Conservation (phyloP, 83 land plant species). For the Picea abies region DNA sequence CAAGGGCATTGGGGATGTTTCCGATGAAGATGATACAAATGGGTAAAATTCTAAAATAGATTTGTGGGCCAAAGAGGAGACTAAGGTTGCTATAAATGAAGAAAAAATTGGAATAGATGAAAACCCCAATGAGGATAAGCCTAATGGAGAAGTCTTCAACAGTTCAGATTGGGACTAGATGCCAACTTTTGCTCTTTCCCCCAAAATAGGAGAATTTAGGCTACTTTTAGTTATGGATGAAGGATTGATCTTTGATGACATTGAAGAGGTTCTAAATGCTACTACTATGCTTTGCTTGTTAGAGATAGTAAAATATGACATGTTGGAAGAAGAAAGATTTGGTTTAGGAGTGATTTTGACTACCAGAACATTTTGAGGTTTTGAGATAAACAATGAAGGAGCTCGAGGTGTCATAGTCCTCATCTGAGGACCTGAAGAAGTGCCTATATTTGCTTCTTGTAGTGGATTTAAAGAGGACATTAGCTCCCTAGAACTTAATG, state of each 20-base stretch:
- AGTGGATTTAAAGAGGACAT: conserved; percentile 1
- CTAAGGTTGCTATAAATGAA: background rate
- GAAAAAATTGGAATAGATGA: no score
- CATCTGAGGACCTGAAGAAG: background rate
- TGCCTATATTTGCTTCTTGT: no score
- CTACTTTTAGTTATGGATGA: background rate
- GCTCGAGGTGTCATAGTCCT: background rate
- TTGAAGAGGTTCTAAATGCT: background rate
- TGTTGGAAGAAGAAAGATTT: background rate
- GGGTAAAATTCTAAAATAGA: no score
- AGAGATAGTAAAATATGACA: background rate
- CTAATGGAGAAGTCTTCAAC: background rate
- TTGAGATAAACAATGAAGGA: background rate
- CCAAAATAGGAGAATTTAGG: background rate
- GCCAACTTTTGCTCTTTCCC: background rate
- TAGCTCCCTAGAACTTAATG: background rate
- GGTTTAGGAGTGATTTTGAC: background rate
- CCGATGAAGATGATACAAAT: background rate
- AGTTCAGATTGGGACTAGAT: background rate
- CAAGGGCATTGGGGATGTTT: background rate
- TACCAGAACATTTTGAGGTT: background rate
- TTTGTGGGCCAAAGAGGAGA: no score
- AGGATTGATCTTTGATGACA: background rate
- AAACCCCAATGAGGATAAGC: no score
- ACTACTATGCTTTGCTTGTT: background rate